phyloP scores from a whole-genome alignment of 1,284 basidiomycete genomes.

The Moniliophthora roreri region DNA sequence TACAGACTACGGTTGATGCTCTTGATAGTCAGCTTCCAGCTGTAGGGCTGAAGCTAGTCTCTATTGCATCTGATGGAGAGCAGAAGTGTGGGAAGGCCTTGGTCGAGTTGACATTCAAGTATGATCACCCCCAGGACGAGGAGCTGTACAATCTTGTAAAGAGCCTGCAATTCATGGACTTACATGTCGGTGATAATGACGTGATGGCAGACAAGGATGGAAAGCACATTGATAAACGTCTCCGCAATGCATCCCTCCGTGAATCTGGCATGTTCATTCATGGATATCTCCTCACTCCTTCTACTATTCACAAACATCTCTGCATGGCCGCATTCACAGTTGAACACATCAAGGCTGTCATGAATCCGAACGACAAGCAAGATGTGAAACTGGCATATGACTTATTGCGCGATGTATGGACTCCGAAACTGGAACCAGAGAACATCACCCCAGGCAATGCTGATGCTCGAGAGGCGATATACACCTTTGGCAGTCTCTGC shows the following conservation, averaged over 20 bases:
- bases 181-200: conserved; percentile 18
- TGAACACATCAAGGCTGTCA: conserved; percentile 10
- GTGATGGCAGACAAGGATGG: conserved; percentile 7
- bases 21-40: not conserved
- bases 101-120: conserved; percentile 19
- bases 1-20: conserved; percentile 9
- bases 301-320: conserved; percentile 17
- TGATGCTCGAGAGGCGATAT: not conserved
- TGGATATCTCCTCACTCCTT: conserved; percentile 14
- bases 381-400: conserved; percentile 20
- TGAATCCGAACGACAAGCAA: conserved; percentile 19
- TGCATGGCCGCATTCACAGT: conserved; percentile 4
- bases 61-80: conserved; percentile 23
- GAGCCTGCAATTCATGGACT: conserved; percentile 19
- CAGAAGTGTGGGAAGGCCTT: conserved; percentile 18
- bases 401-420: not conserved
- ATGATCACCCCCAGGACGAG: conserved; percentile 16
- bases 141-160: conserved; percentile 17
- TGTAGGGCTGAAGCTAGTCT: not conserved
- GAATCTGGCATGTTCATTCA: conserved; percentile 16
- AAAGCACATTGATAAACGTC: conserved; percentile 4
- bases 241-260: conserved; percentile 2
- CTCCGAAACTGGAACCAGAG: not conserved
- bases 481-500: conserved; percentile 18
- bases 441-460: not conserved